Conservation (phyloP, 2,329 filamentous ascomycete species). For the Cladophialophora immunda region DNA sequence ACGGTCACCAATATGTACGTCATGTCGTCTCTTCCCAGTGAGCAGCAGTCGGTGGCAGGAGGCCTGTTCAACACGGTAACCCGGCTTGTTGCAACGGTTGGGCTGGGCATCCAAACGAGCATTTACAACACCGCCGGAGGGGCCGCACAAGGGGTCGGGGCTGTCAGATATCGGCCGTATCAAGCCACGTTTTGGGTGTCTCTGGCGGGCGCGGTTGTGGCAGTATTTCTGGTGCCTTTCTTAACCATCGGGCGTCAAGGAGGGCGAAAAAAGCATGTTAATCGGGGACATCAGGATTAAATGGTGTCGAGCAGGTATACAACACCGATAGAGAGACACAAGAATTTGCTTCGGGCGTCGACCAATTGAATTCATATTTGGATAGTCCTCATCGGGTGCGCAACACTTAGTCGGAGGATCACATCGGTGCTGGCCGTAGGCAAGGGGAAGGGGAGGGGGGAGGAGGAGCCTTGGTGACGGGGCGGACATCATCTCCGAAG, state of each 20-base stretch:
- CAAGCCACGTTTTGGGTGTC: conserved; percentile 41
- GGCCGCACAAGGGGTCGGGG: conserved; percentile 24
- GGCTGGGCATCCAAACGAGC: conserved; percentile 69
- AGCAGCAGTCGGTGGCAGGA: conserved; percentile 72
- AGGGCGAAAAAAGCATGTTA: conserved; percentile 29
- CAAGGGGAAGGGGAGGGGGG: neutral
- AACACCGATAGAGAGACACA: neutral
- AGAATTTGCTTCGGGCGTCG: neutral
- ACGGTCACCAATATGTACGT: conserved; percentile 79
- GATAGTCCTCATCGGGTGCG: neutral
- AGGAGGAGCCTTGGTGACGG: neutral
- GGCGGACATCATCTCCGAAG: neutral
- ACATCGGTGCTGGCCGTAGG: neutral
- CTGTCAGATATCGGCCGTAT: conserved; percentile 39
- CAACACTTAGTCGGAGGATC: neutral
- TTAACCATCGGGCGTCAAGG: conserved; percentile 41
- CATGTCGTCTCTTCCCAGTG: conserved; percentile 68
- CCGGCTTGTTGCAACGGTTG: conserved; percentile 66
- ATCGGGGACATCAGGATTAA: conserved; percentile 21
- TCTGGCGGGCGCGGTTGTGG: conserved; percentile 36
- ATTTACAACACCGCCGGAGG: conserved; percentile 40
- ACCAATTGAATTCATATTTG: neutral
- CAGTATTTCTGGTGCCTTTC: conserved; percentile 39
- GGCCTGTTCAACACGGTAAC: conserved; percentile 74
- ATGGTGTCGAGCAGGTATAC: neutral